Base-by-base conservation (phyloP, 1,284 basidiomycete genomes). In the Termitomyces sp. region DNA sequence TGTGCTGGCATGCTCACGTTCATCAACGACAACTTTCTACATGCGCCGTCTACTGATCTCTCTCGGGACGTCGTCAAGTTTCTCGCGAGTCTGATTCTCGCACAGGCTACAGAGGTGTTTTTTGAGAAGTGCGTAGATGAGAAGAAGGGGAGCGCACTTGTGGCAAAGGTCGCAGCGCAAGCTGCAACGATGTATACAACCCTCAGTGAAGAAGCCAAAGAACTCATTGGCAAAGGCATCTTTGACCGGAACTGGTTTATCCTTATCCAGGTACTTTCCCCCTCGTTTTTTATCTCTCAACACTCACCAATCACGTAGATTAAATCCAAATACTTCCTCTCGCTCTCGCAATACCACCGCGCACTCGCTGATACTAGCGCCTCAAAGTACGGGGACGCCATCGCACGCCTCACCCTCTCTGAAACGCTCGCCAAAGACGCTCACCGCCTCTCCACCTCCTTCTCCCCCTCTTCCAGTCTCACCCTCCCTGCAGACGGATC, bases 21-120 rank as follows among this genome's bases (percentile, higher is more conserved):
- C 69, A 96, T 99, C 79, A 98, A 98, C 74, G 96, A 99, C 71
- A 99, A 99, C 79, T 99, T 99, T 71, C 75, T 99, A 0, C 97
- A 99, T 67, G 97, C 97, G 0, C 97, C 97, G 0, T 95, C 92
- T n/a, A 97, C 93, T 1, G 97, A 99, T 72, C 82, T 99, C 53
- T 90, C 89, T 67, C 82, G 93, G 28, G 95, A 98, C 55, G 92
- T 99, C 49, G 83, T 99, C 76, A 95, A 96, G 70, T 91, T 96
- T 60, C 77, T 98, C 31, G 87, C 94, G 13, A 85, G 84, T 21
- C 64, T 97, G 60, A 91, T 93, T 68, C 79, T 95, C 15, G 93
- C 93, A 0, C 96, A 99, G 71, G 94, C 96, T 0, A 93, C 92
- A 0, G 97, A 99, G 68, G 90, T 99, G 28, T 98, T 98, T 68